phyloP scores from a whole-genome alignment of 768 basidiomycete genomes.

The Dendrothele bispora region DNA sequence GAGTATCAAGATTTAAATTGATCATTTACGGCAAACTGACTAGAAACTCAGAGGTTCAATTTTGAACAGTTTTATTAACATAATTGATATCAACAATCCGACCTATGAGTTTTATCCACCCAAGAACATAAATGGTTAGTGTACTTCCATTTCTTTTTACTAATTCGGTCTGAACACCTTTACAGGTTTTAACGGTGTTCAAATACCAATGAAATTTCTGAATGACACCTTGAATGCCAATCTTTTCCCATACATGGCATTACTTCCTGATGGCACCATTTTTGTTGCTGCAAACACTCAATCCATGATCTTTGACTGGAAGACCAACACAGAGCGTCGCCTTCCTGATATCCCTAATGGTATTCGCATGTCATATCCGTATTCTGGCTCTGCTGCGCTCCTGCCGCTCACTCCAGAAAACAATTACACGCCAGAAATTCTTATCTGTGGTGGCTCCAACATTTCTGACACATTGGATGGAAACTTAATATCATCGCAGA shows the following conservation, averaged over 20 bases:
- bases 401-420: too few relatives aligned
- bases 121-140: constrained; percentile 35
- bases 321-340: constrained; percentile 35
- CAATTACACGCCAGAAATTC: constrained; percentile 24
- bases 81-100: constrained; percentile 59
- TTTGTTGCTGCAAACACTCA: constrained; percentile 41
- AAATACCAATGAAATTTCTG: constrained; percentile 13
- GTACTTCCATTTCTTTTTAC: constrained; percentile 13
- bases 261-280: constrained; percentile 41
- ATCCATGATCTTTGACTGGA: constrained; percentile 42
- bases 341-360: constrained; percentile 46
- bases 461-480: constrained; percentile 10
- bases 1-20: background rate
- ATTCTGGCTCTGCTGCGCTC: constrained; percentile 20
- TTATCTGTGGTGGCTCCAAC: constrained; percentile 30
- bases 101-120: constrained; percentile 45
- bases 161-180: background rate
- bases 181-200: constrained; percentile 20
- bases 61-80: constrained; percentile 67
- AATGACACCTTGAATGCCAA: constrained; percentile 14
- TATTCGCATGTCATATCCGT: constrained; percentile 33
- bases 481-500: constrained; percentile 17
- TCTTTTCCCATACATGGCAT: constrained; percentile 24
- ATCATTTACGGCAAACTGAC: constrained; percentile 17
- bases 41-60: constrained; percentile 34